Base-by-base conservation (phyloP, 2,329 filamentous ascomycete species). In the Aspergillus tubingensis region DNA sequence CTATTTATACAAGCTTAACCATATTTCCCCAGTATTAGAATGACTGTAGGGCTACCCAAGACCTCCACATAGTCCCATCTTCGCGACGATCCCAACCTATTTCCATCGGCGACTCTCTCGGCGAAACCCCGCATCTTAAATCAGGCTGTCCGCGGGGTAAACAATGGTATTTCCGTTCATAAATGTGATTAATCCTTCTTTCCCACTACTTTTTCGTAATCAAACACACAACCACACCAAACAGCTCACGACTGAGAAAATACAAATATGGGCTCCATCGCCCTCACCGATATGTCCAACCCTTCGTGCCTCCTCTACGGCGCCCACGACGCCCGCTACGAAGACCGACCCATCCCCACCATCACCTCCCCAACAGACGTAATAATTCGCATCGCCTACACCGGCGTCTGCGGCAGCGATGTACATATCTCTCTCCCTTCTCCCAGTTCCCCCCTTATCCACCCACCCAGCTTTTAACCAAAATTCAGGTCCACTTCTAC, bases 261-360 rank as follows among this genome's bases (percentile, higher is more conserved):
- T 5, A 10, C 10, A 11, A 30, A 44, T 0, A 44, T 44, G 41
- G 41, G 5, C 96, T 96, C 72, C 90, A 21, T 8, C 6, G 2
- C 44, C 23, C 23, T 49, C 23, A 27, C 44, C 44, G 15, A 8
- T 15, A n/a, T 27, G 21, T 7, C 23, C 27, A 81, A 81, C 60
- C 78, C 76, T 2, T 79, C 78, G 0, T 75, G 78, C 54, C 69
- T 81, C 3, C 72, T 81, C 2, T 79, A 80, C 57, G 74, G 72
- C 1, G 67, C 79, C 1, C 68, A 71, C 47, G 69, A 74, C 19
- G 77, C 75, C 13, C 72, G 69, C 43, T 67, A 79, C 36, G 73
- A 79, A 65, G 73, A 80, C 57, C 70, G 63, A 4, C 73, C 76
- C 0, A 64, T 78, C 1, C 79, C 79, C 2, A 58, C 64, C 5